A percentile compares a stretch with the other conserved stretches of the same genome.
These are phyloP conservation scores for Verticillium zaregamsianum DNA, from an alignment of 2,329 filamentous ascomycete species.

Conservation along the genomic window DNA sequence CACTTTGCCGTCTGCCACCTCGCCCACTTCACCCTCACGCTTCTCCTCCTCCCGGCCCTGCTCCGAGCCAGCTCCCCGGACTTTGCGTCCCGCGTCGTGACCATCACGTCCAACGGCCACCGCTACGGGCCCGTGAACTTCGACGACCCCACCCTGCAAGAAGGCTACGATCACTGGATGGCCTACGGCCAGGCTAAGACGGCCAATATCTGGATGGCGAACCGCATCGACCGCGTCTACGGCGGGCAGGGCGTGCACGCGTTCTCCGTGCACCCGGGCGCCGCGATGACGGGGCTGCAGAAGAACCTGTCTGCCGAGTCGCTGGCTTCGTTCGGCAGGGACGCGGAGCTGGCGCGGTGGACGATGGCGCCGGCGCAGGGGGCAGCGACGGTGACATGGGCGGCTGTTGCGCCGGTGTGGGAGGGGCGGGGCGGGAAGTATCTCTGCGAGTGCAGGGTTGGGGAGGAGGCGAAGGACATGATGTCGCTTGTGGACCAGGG, in stretches of 20 bases:
- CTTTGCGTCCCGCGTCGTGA: slow-evolving; percentile 17
- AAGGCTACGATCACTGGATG: slow-evolving; percentile 24
- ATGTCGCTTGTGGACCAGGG: neutral
- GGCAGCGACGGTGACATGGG: slow-evolving; percentile 42
- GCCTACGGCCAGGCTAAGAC: slow-evolving; percentile 23
- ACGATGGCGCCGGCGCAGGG: slow-evolving; percentile 29
- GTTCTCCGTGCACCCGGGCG: slow-evolving; percentile 37
- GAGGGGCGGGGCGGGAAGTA: slow-evolving; percentile 43
- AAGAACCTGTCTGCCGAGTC: slow-evolving; percentile 9
- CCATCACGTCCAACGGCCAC: slow-evolving; percentile 39
- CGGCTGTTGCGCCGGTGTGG: slow-evolving; percentile 34
- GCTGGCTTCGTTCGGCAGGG: neutral
- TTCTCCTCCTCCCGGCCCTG: slow-evolving; percentile 35
- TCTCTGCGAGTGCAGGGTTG: slow-evolving; percentile 33
- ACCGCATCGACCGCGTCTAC: slow-evolving; percentile 41
- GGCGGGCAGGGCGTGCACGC: slow-evolving; percentile 34
- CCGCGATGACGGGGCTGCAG: slow-evolving; percentile 19
- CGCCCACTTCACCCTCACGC: slow-evolving; percentile 37
- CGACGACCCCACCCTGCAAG: slow-evolving; percentile 41
- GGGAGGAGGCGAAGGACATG: slow-evolving; percentile 1
- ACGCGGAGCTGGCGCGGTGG: slow-evolving; percentile 1
- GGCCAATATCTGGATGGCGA: slow-evolving; percentile 24
- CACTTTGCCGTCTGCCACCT: slow-evolving; percentile 33
- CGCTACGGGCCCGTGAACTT: slow-evolving; percentile 35
- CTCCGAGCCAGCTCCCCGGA: slow-evolving; percentile 22